phyloP scores from a whole-genome alignment of 768 basidiomycete species.

The Hericium rajendrae region DNA sequence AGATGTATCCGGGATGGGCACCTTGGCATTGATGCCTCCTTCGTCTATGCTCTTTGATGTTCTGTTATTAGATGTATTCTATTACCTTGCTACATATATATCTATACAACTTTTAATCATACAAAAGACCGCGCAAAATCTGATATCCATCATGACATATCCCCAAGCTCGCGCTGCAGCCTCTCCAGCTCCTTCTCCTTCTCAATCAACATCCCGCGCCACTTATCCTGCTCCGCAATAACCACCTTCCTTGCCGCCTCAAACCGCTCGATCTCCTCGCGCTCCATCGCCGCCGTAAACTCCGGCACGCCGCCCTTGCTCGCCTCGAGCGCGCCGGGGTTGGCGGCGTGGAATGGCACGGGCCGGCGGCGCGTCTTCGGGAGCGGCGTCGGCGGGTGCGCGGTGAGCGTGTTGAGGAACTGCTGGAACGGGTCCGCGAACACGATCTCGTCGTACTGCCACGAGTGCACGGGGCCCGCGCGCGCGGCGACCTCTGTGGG shows the following conservation, averaged over 20 bases:
- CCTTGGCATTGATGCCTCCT: conserved; percentile 48
- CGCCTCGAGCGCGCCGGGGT: conserved; percentile 47
- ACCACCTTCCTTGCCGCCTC: conserved; percentile 68
- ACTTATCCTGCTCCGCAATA: conserved; percentile 67
- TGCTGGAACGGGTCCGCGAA: conserved; percentile 88
- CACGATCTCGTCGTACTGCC: conserved; percentile 98
- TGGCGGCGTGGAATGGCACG: conserved; percentile 61
- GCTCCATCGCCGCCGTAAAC: conserved; percentile 79
- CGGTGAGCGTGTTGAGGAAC: conserved; percentile 72
- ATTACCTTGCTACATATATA: not conserved
- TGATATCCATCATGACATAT: not conserved
- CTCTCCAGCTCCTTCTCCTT: conserved; percentile 75
- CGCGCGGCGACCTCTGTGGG: conserved; percentile 58
- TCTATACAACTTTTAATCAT: not conserved
- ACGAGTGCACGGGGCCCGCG: conserved; percentile 79
- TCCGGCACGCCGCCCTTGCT: conserved; percentile 66
- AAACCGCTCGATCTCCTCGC: conserved; percentile 71
- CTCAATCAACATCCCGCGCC: conserved; percentile 57
- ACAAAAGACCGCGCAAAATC: not conserved
- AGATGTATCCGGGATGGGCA: conserved; percentile 90
- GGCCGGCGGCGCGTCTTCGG: conserved; percentile 53
- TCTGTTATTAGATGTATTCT: not conserved
- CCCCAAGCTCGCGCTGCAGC: conserved; percentile 45
- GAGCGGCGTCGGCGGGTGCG: conserved; percentile 77
- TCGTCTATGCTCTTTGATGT: not conserved